Percentiles rank a stretch among this genome's conserved stretches.
Conservation (phyloP, 1,139 yeast species). For the Candida sojae region DNA sequence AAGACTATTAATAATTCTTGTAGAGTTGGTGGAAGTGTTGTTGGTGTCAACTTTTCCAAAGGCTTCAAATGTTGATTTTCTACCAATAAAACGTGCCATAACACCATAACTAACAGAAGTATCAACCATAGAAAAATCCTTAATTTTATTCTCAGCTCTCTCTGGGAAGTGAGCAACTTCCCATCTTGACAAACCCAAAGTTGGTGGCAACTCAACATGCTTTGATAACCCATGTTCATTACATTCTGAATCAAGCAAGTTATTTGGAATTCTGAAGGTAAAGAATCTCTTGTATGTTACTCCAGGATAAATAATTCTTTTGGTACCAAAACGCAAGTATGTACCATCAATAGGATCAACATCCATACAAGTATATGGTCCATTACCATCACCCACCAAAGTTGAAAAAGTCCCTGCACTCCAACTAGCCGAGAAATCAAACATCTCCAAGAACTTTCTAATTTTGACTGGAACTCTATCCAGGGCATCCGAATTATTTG, state of each 20-base stretch:
- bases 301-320: slow-evolving; percentile 28
- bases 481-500: slow-evolving; percentile 11
- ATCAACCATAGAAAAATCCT: slow-evolving; percentile 27
- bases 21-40: slow-evolving; percentile 13
- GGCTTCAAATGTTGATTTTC: slow-evolving; percentile 23
- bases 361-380: slow-evolving; percentile 19
- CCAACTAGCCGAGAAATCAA: slow-evolving; percentile 45
- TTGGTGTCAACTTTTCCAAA: slow-evolving; percentile 15
- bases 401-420: slow-evolving; percentile 32
- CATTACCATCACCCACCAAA: slow-evolving; percentile 26
- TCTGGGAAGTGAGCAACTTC: slow-evolving; percentile 17
- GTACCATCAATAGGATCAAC: slow-evolving; percentile 33
- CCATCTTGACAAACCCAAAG: slow-evolving; percentile 31
- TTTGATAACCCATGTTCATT: slow-evolving; percentile 31
- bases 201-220: slow-evolving; percentile 43
- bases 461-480: slow-evolving; percentile 17
- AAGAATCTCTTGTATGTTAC: slow-evolving; percentile 40
- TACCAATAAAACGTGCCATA: slow-evolving; percentile 43
- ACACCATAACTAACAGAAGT: slow-evolving; percentile 39
- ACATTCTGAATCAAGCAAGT: slow-evolving; percentile 41
- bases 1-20: slow-evolving; percentile 33
- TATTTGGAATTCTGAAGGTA: slow-evolving; percentile 43
- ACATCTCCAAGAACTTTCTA: slow-evolving; percentile 36
- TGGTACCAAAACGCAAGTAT: slow-evolving; percentile 24
- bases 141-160: slow-evolving; percentile 14